Base-by-base conservation (phyloP, 805 yeast species). In the Nakazawaea peltata region DNA sequence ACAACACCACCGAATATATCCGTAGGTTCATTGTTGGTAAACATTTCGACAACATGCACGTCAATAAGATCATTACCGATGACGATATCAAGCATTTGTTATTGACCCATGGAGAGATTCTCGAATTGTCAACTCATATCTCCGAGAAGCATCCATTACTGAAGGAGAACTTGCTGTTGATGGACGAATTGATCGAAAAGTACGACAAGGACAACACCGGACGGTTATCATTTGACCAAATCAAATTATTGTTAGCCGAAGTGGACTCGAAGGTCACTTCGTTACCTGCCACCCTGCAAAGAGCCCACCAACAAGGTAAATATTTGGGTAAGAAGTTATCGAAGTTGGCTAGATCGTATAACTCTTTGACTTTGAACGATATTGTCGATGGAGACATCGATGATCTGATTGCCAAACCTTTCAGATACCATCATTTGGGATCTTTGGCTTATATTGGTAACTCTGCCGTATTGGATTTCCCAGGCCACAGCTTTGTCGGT, bases 231-330 rank as follows among this genome's bases (percentile, higher is more conserved):
- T 68, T 74, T 43, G 61, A 63, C 32, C 78, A 77, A 41, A 61
- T 78, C 23, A 57, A 69, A 19, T 55, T 58, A 11, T 49, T 76
- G 41, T 54, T 78, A 42, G 59, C 66, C 37, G 74, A 71, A 37
- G 69, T 76, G 19, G 82, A 78, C 49, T 63, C 74, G 13, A 72
- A 74, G 52, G 74, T 77, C 39, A 76, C 82, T 4, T 73, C 82
- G 2, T 54, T 78, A 44, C 85, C 86, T 4, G 82, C 84, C 7
- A 78, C 85, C 8, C 85, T 85, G 8, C 86, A 78, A 59, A 65
- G 84, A 39, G 84, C 85, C 3, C 65, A 70, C 43, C 86, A 78
- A 53, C 86, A 78, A 54, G 86, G 86, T 41, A 63, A 65, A 39
- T 78, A 78, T 46, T 51, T 78, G 25, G 85, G 79, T 37, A 69